Conservation (phyloP, 108 stramenopile genomes). For the Schizochytrium sp. region DNA sequence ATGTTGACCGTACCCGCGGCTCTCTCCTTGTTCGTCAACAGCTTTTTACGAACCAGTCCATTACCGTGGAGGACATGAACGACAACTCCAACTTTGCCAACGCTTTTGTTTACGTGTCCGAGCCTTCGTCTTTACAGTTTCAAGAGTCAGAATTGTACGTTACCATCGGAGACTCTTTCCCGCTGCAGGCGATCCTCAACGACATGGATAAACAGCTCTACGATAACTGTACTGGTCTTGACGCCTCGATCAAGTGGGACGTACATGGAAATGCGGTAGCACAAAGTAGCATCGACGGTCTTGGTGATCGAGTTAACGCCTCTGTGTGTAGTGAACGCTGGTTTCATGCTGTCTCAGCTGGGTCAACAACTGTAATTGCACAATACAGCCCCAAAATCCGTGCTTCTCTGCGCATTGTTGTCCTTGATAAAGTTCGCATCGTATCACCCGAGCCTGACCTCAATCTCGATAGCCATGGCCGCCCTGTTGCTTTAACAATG, state of each 20-base stretch:
- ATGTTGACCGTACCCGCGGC: neutral
- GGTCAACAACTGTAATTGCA: neutral
- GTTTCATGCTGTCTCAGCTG: neutral
- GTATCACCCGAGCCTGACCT: constrained; percentile 2
- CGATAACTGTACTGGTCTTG: constrained; percentile 10
- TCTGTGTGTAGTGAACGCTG: constrained; percentile 8
- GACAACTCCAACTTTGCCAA: neutral
- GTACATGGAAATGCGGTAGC: neutral
- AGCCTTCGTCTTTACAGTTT: neutral
- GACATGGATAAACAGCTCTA: neutral
- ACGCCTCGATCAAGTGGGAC: neutral
- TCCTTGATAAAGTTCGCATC: neutral
- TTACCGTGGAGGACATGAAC: neutral
- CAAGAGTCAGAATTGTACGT: neutral
- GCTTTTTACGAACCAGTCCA: neutral
- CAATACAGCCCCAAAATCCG: neutral
- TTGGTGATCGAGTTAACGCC: neutral
- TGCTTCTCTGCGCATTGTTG: neutral
- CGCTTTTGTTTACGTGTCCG: constrained; percentile 20
- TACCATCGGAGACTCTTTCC: constrained; percentile 5
- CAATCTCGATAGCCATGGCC: neutral
- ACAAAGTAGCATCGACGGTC: neutral
- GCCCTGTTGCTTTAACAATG: constrained; percentile 22
- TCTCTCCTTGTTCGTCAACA: constrained; percentile 33
- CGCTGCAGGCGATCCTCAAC: neutral